Base-by-base conservation (phyloP, 2,329 filamentous ascomycete genomes). In the Sporothrix variecibatus region DNA sequence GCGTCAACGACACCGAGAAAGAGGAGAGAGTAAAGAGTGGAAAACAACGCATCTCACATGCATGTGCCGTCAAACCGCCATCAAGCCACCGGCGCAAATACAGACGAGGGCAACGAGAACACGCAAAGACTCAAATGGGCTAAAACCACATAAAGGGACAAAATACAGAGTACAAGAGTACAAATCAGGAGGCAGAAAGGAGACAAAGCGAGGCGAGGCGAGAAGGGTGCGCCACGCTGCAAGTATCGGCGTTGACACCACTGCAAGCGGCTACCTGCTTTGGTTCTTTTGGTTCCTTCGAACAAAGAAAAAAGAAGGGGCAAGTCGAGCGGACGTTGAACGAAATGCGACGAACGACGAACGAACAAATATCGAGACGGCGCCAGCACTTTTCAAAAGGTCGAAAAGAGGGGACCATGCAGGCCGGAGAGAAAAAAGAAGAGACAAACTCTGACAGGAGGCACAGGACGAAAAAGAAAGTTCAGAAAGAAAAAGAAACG, bases 171-270 rank as follows among this genome's bases (percentile, higher is more conserved):
- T 56, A 56, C 51, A 56, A 12, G 51, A 26, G 4, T 34, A 8
- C 34, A 34, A 8, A 34, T 5, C 28, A 49, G 15, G 5, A 34
- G 28, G 67, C 15, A 17, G 6, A 20, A 23, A 64, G 20, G 20
- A 53, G 17, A 62, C 51, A 62, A 60, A 71, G 38, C 49, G 34
- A 71, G 3, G 69, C 53, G 53, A 60, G 34, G 6, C 34, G 53
- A 70, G 34, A 23, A 20, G 34, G 43, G 65, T 68, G 69, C 69
- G 69, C 69, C 69, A 71, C 69, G 53, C 38, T 71, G 51, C 69
- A 60, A 20, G 51, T 12, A 46, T 38, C 69, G 69, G 69, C 53
- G 31, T 58, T 26, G 38, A 43, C 53, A 60, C 69, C 62, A 46
- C 62, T 12, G 26, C 70, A 64, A 64, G 58, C 70, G 70, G 58